phyloP scores from a whole-genome alignment of 257 asterid species.

The Henckelia pumila region DNA sequence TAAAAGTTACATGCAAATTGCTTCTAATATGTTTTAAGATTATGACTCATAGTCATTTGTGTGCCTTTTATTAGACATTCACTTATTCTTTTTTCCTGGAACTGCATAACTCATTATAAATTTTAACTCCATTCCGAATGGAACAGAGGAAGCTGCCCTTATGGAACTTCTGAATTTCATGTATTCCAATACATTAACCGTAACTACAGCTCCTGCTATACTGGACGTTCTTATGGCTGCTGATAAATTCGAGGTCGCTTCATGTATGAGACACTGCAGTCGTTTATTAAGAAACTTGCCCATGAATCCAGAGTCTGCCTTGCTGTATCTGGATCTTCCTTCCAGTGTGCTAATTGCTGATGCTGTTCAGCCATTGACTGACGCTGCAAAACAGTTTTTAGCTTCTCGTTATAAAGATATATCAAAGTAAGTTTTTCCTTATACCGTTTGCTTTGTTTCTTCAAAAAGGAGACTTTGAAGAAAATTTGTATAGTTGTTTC shows the following conservation, averaged over 20 bases:
- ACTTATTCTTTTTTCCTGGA: background rate
- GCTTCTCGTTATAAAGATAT: conserved; percentile 79
- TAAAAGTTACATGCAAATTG: conserved; percentile 4
- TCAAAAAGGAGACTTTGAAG: background rate
- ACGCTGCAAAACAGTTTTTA: conserved; percentile 80
- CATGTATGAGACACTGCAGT: conserved; percentile 96
- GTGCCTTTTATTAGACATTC: conserved; percentile 7
- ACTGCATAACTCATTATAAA: conserved; percentile 7
- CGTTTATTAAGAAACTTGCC: conserved; percentile 75
- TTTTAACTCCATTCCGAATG: conserved; percentile 29
- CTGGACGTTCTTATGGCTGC: conserved; percentile 96
- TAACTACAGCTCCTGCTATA: conserved; percentile 69
- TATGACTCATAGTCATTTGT: background rate
- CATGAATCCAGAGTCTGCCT: conserved; percentile 86
- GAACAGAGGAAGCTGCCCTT: conserved; percentile 91
- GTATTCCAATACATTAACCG: conserved; percentile 74
- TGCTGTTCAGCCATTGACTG: conserved; percentile 92
- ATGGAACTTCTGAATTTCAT: conserved; percentile 97
- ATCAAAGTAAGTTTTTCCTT: conserved; percentile 57
- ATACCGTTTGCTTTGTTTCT: conserved; percentile 2
- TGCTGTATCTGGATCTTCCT: conserved; percentile 88
- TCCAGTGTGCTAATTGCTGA: conserved; percentile 84
- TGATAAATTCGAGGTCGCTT: conserved; percentile 95
- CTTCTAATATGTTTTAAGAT: conserved; percentile 4
- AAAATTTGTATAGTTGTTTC: background rate